These are phyloP conservation scores for Prunus salicina DNA, from an alignment of 306 rosid species.

Conservation along the genomic window DNA sequence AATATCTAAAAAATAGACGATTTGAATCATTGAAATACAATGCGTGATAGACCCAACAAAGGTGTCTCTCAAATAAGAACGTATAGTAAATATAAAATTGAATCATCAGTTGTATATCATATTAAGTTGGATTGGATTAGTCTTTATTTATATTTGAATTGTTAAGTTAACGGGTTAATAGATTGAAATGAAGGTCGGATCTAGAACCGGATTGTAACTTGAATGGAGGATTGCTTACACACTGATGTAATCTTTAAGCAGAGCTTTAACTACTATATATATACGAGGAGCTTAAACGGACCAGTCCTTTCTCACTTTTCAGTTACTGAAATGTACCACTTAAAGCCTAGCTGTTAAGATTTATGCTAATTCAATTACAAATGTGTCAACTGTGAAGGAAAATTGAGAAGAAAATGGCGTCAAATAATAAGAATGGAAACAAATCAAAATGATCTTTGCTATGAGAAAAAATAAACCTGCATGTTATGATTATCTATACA, in stretches of 20 bases:
- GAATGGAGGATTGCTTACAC: neutral
- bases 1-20: too few species aligned
- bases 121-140: neutral
- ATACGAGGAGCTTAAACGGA: neutral
- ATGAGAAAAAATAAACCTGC: neutral
- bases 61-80: too few species aligned
- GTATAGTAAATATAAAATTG: too few species aligned
- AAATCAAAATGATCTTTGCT: neutral
- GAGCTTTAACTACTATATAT: neutral
- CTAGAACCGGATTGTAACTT: neutral
- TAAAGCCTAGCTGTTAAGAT: neutral
- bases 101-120: neutral
- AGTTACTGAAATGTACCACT: neutral
- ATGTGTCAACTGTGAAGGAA: neutral
- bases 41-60: too few species aligned
- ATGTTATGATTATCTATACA: neutral
- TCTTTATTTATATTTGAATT: neutral
- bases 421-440: neutral
- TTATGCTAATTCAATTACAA: neutral
- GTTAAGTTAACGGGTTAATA: neutral
- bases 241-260: neutral
- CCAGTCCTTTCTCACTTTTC: neutral
- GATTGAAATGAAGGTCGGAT: neutral
- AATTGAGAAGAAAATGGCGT: neutral
- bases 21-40: too few species aligned